These are phyloP conservation scores for Colletotrichum acutatum DNA, from an alignment of 2,329 filamentous ascomycete genomes.

Conservation along the genomic window DNA sequence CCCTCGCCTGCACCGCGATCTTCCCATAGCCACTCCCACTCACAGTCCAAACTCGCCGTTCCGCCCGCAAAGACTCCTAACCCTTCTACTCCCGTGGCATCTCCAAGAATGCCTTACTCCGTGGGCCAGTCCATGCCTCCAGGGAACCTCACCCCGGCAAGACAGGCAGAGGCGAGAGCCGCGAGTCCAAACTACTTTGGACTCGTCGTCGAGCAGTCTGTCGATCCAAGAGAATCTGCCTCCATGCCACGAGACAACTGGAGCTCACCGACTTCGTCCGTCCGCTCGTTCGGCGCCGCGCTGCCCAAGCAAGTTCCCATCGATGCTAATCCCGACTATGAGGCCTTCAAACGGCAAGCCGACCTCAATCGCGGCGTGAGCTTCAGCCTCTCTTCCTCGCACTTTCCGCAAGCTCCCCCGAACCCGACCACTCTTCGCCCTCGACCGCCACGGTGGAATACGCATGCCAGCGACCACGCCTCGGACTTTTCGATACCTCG, in stretches of 20 bases:
- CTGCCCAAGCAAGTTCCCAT: slow-evolving; percentile 77
- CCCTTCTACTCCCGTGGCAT: slow-evolving; percentile 62
- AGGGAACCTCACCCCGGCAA: slow-evolving; percentile 55
- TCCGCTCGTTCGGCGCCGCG: slow-evolving; percentile 75
- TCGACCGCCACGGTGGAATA: slow-evolving; percentile 58
- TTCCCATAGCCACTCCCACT: slow-evolving; percentile 48
- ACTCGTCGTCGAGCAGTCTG: slow-evolving; percentile 70
- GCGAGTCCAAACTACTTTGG: slow-evolving; percentile 91
- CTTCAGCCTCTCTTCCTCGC: slow-evolving; percentile 59
- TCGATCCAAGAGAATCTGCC: slow-evolving; percentile 72
- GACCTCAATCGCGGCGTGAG: slow-evolving; percentile 67
- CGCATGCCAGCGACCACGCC: slow-evolving; percentile 56
- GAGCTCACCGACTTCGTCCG: slow-evolving; percentile 77
- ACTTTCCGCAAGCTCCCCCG: slow-evolving; percentile 53
- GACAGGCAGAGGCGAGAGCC: slow-evolving; percentile 52
- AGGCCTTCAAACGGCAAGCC: slow-evolving; percentile 80
- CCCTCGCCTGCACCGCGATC: slow-evolving; percentile 48
- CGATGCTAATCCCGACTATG: slow-evolving; percentile 84
- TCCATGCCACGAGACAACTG: slow-evolving; percentile 76
- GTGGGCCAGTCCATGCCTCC: slow-evolving; percentile 66
- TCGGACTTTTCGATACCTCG: slow-evolving; percentile 43
- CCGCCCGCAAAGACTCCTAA: slow-evolving; percentile 46
- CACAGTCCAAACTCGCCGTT: slow-evolving; percentile 53
- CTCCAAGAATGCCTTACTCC: slow-evolving; percentile 63
- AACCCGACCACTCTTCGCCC: slow-evolving; percentile 50